Conservation (phyloP, 1,284 basidiomycete genomes). For the Afroboletus lepidellus region DNA sequence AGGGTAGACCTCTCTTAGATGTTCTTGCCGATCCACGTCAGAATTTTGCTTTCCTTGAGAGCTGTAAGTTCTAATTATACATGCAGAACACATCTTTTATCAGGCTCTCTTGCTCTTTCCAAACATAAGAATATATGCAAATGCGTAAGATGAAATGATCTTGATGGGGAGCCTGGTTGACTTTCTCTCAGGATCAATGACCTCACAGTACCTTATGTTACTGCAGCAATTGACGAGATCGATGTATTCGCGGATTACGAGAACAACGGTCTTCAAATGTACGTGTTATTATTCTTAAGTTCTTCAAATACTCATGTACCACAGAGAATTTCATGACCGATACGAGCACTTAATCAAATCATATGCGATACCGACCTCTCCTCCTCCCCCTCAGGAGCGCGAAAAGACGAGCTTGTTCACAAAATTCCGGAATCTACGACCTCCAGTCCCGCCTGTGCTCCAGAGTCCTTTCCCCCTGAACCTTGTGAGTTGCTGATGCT, state of each 20-base stretch:
- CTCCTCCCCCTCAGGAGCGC: slow-evolving; percentile 17
- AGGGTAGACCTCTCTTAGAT: slow-evolving; percentile 70
- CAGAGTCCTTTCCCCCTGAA: slow-evolving; percentile 71
- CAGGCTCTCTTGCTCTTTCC: slow-evolving; percentile 71
- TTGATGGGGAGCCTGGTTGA: slow-evolving; percentile 12
- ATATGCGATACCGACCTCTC: slow-evolving; percentile 41
- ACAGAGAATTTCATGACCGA: slow-evolving; percentile 54
- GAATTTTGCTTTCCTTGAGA: slow-evolving; percentile 18
- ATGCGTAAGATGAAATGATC: slow-evolving; percentile 51
- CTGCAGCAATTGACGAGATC: slow-evolving; percentile 66
- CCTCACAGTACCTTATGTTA: slow-evolving; percentile 79
- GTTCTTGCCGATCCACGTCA: slow-evolving; percentile 85
- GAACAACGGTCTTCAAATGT: slow-evolving; percentile 64
- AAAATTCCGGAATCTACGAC: slow-evolving; percentile 27
- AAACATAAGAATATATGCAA: slow-evolving; percentile 80
- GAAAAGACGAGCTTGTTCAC: slow-evolving; percentile 43
- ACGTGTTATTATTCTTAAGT: slow-evolving; percentile 24
- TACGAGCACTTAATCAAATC: slow-evolving; percentile 57
- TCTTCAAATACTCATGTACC: slow-evolving; percentile 9
- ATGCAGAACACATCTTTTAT: slow-evolving; percentile 70
- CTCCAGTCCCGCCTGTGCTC: slow-evolving; percentile 62
- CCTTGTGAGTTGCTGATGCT: slow-evolving; percentile 48
- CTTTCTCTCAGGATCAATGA: slow-evolving; percentile 57
- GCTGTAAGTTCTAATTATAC: slow-evolving; percentile 10
- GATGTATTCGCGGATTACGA: slow-evolving; percentile 68